Evolutionary conservation across 257 asterid genomes (phyloP).

Genomic region (Leonotis leonurus): DNA sequence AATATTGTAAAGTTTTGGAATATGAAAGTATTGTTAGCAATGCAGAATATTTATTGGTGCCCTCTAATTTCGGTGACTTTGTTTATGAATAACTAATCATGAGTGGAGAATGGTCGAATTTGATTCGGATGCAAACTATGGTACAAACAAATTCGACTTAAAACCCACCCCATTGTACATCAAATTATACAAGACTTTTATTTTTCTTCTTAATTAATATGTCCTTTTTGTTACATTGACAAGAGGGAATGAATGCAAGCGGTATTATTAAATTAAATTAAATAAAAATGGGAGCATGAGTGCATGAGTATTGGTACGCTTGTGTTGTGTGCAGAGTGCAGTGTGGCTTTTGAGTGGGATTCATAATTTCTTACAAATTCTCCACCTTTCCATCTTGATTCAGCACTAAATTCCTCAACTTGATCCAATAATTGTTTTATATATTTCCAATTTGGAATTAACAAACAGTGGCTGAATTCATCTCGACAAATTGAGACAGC

Average conservation of each 20-base stretch:
- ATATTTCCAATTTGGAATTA: conserved; percentile 16
- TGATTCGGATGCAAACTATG: background rate
- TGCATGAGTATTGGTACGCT: background rate
- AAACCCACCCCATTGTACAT: too few species aligned
- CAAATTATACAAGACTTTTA: too few species aligned
- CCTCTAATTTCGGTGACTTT: background rate
- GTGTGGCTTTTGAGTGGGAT: too few species aligned
- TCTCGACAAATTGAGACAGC: background rate
- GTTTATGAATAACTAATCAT: background rate
- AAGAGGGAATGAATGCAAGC: too few species aligned
- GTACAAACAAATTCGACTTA: too few species aligned
- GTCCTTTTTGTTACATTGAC: too few species aligned
- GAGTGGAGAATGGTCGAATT: background rate
- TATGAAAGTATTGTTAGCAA: background rate
- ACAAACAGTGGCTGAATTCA: background rate
- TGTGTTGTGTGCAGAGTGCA: too few species aligned
- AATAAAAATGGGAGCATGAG: too few species aligned
- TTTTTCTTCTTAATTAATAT: too few species aligned
- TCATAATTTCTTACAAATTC: conserved; percentile 19
- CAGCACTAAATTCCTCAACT: conserved; percentile 14
- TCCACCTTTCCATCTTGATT: conserved; percentile 19
- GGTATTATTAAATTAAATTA: background rate
- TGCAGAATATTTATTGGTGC: background rate
- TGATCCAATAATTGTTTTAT: conserved; percentile 4
- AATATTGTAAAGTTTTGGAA: background rate